Evolutionary conservation across 2,329 filamentous ascomycete genomes (phyloP), one percentile per base, ranked within the genome.

Genomic region (Cladosporium colombiae): DNA sequence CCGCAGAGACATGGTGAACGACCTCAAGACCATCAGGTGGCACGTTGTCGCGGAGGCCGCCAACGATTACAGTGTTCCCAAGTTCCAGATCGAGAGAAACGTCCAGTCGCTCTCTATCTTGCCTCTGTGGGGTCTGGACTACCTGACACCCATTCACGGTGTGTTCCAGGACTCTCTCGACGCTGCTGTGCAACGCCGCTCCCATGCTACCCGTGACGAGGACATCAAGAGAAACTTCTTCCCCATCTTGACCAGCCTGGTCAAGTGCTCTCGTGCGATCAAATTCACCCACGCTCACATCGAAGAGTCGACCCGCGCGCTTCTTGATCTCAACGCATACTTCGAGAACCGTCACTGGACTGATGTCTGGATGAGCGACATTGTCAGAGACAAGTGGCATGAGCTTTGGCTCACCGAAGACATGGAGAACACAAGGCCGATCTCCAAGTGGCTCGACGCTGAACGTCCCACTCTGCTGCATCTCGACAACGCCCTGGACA

Each of bases 291-390:
- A 70, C 53, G 74, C 75, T 31, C 75, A 80, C 46, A 75, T 80
- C 53, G 78, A 79, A 66, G 76, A 79, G 71, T 73, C 78, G n/a
- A 79, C 78, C 10, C 70, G 76, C 67, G 78, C 78, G 21, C 68
- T 80, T 14, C 71, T 80, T 46, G 79, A 80, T 62, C 72, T 81
- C 67, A 83, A 78, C 71, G 80, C 73, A 25, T 83, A 77, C 72
- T 82, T 83, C 56, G 75, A 81, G 59, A 78, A 78, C 10, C 76
- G 78, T 5, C 78, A 82, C 61, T 83, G 81, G 81, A 78, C 78
- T 46, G 79, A 79, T 50, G 78, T 82, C 0, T 83, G 81, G 81
- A 80, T 75, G 14, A 82, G 79, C 70, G 76, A 80, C 37, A 74
- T 79, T 55, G 81, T 82, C 53, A 82, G 81, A 67, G 75, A 80